A percentile compares a stretch with the other conserved stretches of the same genome.
Evolutionary conservation across 2,329 filamentous ascomycete genomes (phyloP).

Genomic region (Claviceps sp.): DNA sequence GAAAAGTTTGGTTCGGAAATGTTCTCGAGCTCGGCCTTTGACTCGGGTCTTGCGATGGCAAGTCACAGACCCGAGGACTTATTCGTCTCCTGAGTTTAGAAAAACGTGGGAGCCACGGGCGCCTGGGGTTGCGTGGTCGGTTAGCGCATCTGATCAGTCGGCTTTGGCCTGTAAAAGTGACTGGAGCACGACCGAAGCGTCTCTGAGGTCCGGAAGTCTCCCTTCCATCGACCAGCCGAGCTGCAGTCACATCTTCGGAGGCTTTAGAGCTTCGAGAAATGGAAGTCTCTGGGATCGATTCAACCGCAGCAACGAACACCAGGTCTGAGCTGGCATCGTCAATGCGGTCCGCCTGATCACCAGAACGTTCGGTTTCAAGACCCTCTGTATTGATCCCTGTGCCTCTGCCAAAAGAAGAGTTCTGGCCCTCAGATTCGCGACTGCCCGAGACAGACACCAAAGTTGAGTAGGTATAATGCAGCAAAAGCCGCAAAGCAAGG

Average conservation of each 20-base stretch:
- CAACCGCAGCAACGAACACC: background rate
- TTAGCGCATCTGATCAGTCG: conserved; percentile 1
- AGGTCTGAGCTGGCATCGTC: background rate
- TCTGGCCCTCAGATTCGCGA: background rate
- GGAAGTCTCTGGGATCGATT: background rate
- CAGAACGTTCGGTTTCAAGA: background rate
- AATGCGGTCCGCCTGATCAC: background rate
- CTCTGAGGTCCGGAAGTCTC: background rate
- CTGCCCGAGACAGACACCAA: background rate
- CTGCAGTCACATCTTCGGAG: background rate
- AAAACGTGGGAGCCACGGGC: conserved; percentile 5
- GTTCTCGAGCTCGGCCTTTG: background rate
- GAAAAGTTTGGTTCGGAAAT: conserved; percentile 1
- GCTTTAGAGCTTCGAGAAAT: background rate
- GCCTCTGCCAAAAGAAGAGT: background rate
- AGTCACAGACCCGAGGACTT: background rate
- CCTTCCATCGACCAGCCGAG: background rate
- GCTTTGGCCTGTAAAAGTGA: background rate
- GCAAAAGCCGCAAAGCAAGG: background rate
- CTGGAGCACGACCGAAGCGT: background rate
- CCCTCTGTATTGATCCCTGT: background rate
- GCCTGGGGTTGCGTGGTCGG: conserved; percentile 2
- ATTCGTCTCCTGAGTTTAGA: background rate
- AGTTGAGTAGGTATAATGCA: background rate
- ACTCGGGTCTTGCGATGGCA: background rate